Base-by-base conservation (phyloP, 2,329 filamentous ascomycete genomes). In the Verruconis gallopava region DNA sequence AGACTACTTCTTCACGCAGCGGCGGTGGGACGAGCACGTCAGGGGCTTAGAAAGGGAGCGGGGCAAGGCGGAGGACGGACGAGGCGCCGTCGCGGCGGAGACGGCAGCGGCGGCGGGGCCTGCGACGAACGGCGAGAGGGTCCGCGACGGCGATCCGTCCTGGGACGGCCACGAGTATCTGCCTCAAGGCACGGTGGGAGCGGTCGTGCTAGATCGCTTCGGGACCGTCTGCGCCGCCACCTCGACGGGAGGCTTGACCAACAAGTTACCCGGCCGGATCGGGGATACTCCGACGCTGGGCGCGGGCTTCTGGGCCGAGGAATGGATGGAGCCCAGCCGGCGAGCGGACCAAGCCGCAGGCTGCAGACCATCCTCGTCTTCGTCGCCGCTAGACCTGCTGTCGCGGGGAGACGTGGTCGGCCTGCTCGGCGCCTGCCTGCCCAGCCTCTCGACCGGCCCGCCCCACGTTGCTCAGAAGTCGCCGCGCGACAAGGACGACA, bases 291-390 rank as follows among this genome's bases (percentile, higher is more conserved):
- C 86, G 0, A 81, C 80, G 0, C 65, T 86, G 0, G 86, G 86
- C 0, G 81, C 85, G 1, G 86, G 86, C 0, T 94, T 86, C 59
- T 94, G 85, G 85, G 85, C 86, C 0, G 86, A 93, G 56, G 75
- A 86, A 50, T 93, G 85, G 85, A 59, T 61, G 5, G 72, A 79
- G 43, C n/a, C n/a, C n/a, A n/a, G n/a, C n/a, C n/a, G n/a, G n/a
- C n/a, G n/a, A n/a, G n/a, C n/a, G n/a, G n/a, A n/a, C n/a, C n/a
- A n/a, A n/a, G n/a, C n/a, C n/a, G n/a, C n/a, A n/a, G n/a, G n/a
- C n/a, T n/a, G n/a, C n/a, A 30, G n/a, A 30, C 25, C 25, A 9
- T 30, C 25, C 6, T 30, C 25, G 6, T 30, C 25, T 9, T n/a
- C 6, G 6, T 9, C 25, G 6, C n/a, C 25, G n/a, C 9, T 30